These are phyloP conservation scores for Metschnikowia lunata DNA, from an alignment of 805 yeast species.

Conservation along the genomic window DNA sequence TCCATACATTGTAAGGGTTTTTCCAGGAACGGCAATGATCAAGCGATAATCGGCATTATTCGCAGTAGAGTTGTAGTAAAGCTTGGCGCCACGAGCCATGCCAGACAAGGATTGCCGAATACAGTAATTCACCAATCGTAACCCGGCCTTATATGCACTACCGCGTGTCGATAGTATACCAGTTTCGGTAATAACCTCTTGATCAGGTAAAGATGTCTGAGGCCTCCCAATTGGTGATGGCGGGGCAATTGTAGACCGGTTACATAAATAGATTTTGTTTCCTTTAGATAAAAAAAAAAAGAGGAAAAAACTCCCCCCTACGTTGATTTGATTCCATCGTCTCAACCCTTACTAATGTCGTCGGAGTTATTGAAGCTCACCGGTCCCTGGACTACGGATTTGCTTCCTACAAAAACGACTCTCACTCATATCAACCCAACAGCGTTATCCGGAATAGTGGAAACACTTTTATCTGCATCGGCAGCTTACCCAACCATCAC, in stretches of 20 bases:
- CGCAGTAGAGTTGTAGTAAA: no score
- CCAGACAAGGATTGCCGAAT: no score
- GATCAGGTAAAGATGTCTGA: background rate
- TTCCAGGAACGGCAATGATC: no score
- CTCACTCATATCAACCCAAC: constrained; percentile 18
- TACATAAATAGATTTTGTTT: no score
- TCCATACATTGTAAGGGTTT: no score
- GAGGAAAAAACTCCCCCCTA: no score
- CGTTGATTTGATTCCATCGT: no score
- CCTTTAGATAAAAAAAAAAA: no score
- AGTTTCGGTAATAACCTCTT: background rate
- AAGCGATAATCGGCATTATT: no score
- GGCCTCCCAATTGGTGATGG: background rate
- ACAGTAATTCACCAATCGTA: no score
- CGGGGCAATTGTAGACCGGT: no score
- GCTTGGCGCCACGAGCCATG: no score
- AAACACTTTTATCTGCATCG: constrained; percentile 13
- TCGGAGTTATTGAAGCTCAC: constrained; percentile 11
- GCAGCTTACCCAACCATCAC: constrained; percentile 16
- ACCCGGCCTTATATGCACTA: constrained; percentile 1
- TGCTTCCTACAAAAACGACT: constrained; percentile 18
- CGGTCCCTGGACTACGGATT: constrained; percentile 17
- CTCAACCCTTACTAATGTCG: constrained; percentile 1
- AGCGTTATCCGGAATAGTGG: constrained; percentile 8
- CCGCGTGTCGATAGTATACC: background rate